phyloP scores from a whole-genome alignment of 164 flowering plant genomes.

The Piper betle region DNA sequence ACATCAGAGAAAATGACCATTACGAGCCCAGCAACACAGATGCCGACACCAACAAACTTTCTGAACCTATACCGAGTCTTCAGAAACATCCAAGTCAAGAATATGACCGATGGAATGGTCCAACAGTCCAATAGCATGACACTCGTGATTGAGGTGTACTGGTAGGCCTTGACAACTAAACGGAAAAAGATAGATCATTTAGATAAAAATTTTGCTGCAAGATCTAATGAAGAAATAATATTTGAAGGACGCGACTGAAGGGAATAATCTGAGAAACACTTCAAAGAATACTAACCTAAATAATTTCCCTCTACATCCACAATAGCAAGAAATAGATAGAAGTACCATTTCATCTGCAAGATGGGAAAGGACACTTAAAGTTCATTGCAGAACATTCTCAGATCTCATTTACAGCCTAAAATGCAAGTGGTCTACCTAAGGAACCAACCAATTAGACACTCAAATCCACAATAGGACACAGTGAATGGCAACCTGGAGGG shows the following conservation, averaged over 20 bases:
- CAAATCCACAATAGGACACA: background rate
- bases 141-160: slow-evolving; percentile 72
- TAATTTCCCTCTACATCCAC: slow-evolving; percentile 95
- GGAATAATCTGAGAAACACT: too few species aligned
- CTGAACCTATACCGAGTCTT: slow-evolving; percentile 54
- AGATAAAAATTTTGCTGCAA: too few species aligned
- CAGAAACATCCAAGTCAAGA: slow-evolving; percentile 55
- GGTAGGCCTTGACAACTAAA: slow-evolving; percentile 58
- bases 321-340: slow-evolving; percentile 65
- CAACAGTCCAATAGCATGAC: slow-evolving; percentile 72
- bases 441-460: background rate
- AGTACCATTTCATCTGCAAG: slow-evolving; percentile 89
- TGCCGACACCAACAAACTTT: slow-evolving; percentile 50
- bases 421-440: background rate
- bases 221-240: background rate
- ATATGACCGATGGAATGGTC: slow-evolving; percentile 62
- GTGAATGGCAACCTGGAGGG: slow-evolving; percentile 44
- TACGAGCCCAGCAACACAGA: slow-evolving; percentile 52
- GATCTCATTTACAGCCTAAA: background rate
- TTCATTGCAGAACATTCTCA: background rate
- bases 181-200: too few species aligned
- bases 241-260: background rate
- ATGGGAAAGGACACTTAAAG: background rate
- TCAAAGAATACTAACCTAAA: slow-evolving; percentile 77
- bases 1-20: slow-evolving; percentile 76